Evolutionary conservation across 176 grass and related monocot genomes (phyloP), one percentile per base, ranked within the genome.

Genomic region (Neostapfia colusana): DNA sequence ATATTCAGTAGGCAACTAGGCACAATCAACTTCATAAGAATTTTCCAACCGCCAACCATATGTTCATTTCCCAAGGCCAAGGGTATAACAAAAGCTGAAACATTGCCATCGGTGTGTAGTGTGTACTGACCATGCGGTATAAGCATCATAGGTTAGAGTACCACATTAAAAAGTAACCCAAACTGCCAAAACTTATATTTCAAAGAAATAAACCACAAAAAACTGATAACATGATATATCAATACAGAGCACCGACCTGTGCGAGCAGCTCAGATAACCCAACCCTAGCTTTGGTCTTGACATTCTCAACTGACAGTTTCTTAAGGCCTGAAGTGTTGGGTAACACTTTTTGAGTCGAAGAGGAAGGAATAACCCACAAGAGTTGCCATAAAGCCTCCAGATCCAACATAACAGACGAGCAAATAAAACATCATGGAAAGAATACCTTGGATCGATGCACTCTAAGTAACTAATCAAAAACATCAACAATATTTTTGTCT

Each of bases 331-430:
- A 89, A 88, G 85, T 57, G 54, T 31, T 87, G 57, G 75, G 75
- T 24, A 69, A 48, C 31, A 35, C 36, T 80, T 90, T 99, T 50
- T 81, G 85, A 83, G 84, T 64, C 50, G 85, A 60, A 87, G 82
- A 63, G 18, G 69, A 44, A 85, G 89, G 91, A 70, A 95, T 92
- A 77, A 89, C 82, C 95, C 95, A 99, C 62, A 99, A 83, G 79
- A 99, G 95, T 83, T 99, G 89, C 95, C 95, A 99, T 71, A 99
- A 83, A 38, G 95, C 91, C 95, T 99, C 72, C 67, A 73, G 20
- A 85, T 81, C 79, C 61, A 74, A 35, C 18, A 78, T 72, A 17
- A 66, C 4, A 66, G 36, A 55, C 37, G 10, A 65, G 18, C 3
- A 65, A 63, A 36, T 54, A 15, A 69, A 58, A 67, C 13, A 21